Evolutionary conservation across 805 yeast genomes (phyloP).

Genomic region (Candida anglica): DNA sequence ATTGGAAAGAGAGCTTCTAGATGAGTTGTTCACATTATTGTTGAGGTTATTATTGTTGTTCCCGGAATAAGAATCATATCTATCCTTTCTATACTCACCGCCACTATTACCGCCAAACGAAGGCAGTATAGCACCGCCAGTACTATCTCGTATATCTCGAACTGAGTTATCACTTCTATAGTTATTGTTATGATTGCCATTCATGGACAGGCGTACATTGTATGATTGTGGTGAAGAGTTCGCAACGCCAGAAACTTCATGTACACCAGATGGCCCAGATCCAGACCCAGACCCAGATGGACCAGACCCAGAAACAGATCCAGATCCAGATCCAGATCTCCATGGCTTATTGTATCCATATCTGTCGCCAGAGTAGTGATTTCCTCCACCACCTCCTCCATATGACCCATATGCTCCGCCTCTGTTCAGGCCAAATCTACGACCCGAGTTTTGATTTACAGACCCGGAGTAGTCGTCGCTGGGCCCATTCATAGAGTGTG

Average conservation of each 20-base stretch:
- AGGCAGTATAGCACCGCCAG: too few species aligned
- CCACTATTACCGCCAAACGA: neutral
- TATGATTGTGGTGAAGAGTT: too few species aligned
- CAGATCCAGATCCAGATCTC: too few species aligned
- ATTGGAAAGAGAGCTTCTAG: conserved; percentile 1
- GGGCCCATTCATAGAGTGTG: conserved; percentile 3
- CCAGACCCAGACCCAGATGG: too few species aligned
- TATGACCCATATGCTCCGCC: conserved; percentile 5
- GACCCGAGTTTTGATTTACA: conserved; percentile 1
- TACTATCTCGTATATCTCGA: too few species aligned
- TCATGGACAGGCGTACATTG: too few species aligned
- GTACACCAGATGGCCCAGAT: too few species aligned
- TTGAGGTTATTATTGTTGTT: neutral
- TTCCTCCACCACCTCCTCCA: neutral
- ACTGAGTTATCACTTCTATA: neutral
- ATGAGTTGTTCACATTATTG: too few species aligned
- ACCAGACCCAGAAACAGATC: too few species aligned
- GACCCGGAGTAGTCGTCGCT: conserved; percentile 5
- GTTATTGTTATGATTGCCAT: neutral
- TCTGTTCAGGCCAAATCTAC: conserved; percentile 2
- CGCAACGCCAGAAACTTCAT: too few species aligned
- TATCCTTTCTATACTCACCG: conserved; percentile 9
- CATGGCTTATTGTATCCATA: conserved; percentile 5
- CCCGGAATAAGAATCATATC: conserved; percentile 10
- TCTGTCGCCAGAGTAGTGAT: neutral